phyloP scores from a whole-genome alignment of 805 yeast genomes.

The Suhomyces sp. region DNA sequence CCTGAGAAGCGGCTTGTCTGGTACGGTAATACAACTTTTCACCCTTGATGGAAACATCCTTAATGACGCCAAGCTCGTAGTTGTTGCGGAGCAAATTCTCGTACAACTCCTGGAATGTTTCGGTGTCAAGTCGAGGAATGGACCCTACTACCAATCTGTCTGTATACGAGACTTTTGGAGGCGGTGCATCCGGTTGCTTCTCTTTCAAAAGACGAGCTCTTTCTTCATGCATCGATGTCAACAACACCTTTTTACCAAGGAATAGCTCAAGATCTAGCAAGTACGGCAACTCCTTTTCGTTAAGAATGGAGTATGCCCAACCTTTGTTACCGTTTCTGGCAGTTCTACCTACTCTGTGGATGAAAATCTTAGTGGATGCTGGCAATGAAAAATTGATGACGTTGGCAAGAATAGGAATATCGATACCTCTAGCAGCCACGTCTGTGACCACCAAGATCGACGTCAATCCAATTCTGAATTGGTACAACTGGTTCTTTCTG shows the following conservation, averaged over 20 bases:
- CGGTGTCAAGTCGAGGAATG: constrained; percentile 70
- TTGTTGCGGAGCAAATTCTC: constrained; percentile 57
- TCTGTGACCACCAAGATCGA: constrained; percentile 93
- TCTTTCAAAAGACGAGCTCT: constrained; percentile 51
- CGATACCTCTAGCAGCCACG: constrained; percentile 98
- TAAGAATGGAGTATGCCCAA: constrained; percentile 91
- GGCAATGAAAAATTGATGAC: constrained; percentile 91
- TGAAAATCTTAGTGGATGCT: constrained; percentile 85
- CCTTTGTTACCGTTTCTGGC: constrained; percentile 99
- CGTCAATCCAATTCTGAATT: constrained; percentile 81
- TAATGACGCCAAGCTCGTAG: constrained; percentile 64
- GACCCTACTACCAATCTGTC: constrained; percentile 81
- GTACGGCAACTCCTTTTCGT: constrained; percentile 85
- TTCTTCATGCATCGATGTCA: constrained; percentile 67
- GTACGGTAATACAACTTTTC: constrained; percentile 85
- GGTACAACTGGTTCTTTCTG: constrained; percentile 80
- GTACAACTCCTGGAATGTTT: constrained; percentile 67
- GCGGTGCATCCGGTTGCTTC: constrained; percentile 42
- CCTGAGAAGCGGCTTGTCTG: constrained; percentile 79
- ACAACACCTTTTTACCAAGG: constrained; percentile 74
- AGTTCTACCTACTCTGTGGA: constrained; percentile 98
- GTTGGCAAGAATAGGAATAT: constrained; percentile 93
- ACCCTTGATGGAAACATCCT: constrained; percentile 77
- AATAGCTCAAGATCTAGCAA: constrained; percentile 86
- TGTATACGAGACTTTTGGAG: constrained; percentile 67